Conservation (phyloP, 805 yeast genomes). For the Debaryomyces tyrocola region DNA sequence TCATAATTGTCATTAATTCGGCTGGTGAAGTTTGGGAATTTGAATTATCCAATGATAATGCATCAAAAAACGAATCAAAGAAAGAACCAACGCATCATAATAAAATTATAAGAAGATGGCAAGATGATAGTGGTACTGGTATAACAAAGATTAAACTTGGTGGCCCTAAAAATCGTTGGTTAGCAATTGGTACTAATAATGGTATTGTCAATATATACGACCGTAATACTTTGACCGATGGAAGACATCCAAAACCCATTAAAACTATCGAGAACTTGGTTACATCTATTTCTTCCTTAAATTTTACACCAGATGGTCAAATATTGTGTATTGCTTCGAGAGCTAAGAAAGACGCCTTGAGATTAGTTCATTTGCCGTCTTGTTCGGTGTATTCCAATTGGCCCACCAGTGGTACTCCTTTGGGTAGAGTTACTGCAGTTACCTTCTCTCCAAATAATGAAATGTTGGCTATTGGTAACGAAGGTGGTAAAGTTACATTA, state of each 20-base stretch:
- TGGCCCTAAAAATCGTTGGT: constrained; percentile 68
- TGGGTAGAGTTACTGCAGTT: constrained; percentile 86
- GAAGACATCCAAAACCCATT: constrained; percentile 45
- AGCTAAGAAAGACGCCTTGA: constrained; percentile 80
- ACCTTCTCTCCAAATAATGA: constrained; percentile 80
- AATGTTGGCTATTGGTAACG: constrained; percentile 87
- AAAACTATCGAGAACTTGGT: constrained; percentile 76
- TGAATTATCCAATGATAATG: constrained; percentile 18
- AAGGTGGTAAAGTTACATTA: constrained; percentile 83
- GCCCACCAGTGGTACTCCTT: constrained; percentile 97
- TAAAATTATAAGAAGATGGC: constrained; percentile 67
- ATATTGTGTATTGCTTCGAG: constrained; percentile 81
- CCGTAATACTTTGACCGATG: constrained; percentile 31
- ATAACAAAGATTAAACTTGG: constrained; percentile 76
- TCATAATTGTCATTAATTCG: constrained; percentile 59
- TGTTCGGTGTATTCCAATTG: constrained; percentile 88
- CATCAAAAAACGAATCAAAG: constrained; percentile 21
- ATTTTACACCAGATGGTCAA: constrained; percentile 87
- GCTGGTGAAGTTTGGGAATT: constrained; percentile 93
- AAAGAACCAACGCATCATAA: constrained; percentile 19
- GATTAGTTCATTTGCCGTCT: constrained; percentile 83
- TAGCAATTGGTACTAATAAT: constrained; percentile 84
- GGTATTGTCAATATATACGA: constrained; percentile 92
- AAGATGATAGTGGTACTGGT: constrained; percentile 82
- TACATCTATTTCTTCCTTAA: constrained; percentile 71